Evolutionary conservation across 192 early-diverging fungal genomes (phyloP), one percentile per base, ranked within the genome.

Genomic region (Oehlia diaphana): DNA sequence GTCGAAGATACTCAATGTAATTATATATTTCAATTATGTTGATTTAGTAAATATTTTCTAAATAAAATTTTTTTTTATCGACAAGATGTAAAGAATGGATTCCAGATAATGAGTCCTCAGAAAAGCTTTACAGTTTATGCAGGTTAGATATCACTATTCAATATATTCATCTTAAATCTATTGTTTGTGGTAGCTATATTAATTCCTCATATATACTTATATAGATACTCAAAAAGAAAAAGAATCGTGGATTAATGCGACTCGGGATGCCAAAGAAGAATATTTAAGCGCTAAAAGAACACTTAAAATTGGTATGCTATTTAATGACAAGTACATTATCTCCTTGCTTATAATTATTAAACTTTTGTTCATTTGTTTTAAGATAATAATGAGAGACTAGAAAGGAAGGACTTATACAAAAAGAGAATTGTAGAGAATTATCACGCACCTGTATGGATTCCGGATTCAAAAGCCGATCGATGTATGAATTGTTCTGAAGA

Each of bases 101-200:
- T 95, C 81, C 93, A 93, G 23, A 91, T 95, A 77, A 89, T 94
- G 66, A 93, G 92, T 74, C 86, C 89, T 39, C 93, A 94, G 69
- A 94, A 95, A 81, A 93, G 92, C 4, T 95, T 94, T 71, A 91
- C 92, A 31, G 88, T 94, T 26, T 95, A 94, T 85, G 78, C 49
- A 70, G 37, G 75, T 76, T 61, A 16, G 26, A 69, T 72, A 42
- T 44, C 71, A n/a, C 26, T 49, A 23, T 49, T 13, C 21, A 16
- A 16, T 49, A 72, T 72, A 28, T 9, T 58, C 50, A 19, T 19
- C 13, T 58, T 19, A 5, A 21, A 58, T 58, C 14, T 58, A 0
- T 58, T 58, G 21, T 58, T 58, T 58, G 19, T 21, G 12, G 9
- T 47, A 47, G 13, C 10, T 47, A 10, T 6, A 58, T 58, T 21